Base-by-base conservation (phyloP, 1,284 basidiomycete species). In the Cryptococcus sp. region DNA sequence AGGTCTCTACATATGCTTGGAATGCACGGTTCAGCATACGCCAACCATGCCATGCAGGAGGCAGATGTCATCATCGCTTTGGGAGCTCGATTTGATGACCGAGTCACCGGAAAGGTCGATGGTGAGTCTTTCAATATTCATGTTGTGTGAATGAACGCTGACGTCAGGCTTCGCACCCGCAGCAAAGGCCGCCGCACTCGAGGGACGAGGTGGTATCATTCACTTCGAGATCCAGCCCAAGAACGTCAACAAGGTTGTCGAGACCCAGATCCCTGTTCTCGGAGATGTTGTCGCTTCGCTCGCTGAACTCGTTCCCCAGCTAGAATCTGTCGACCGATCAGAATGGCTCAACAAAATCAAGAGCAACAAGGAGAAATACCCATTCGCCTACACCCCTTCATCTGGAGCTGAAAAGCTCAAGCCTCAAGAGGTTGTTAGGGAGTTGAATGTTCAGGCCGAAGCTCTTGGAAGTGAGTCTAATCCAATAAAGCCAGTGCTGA, bases 201-300 rank as follows among this genome's bases (percentile, higher is more conserved):
- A 87, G 67, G 90, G 91, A 48, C 82, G 84, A 1, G 94, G 96
- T 24, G 96, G 94, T 50, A 97, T 98, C 78, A 93, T 98, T 67
- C 94, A 98, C 78, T 98, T 98, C 70, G 96, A 98, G 79, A 92
- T 98, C 63, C 86, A 87, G 79, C 91, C 94, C 46, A 98, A 98
- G 81, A 98, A 98, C 79, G 84, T 98, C 78, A 98, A 98, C 83
- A 98, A 98, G 78, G 92, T 98, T 56, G 85, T 98, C 49, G 86
- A 98, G 63, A 92, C 96, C 23, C 86, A 88, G 46, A 88, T 97
- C 56, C 90, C 96, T 48, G 82, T 98, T 63, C 83, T 97, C 48
- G 94, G 94, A 48, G 94, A 98, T 70, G 93, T 98, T 50, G 82
- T 88, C 23, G 77, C 85, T 46, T 94, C 91, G 72, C 77, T 98